phyloP scores from a whole-genome alignment of 768 basidiomycete species.

The Hydnum rufescens region DNA sequence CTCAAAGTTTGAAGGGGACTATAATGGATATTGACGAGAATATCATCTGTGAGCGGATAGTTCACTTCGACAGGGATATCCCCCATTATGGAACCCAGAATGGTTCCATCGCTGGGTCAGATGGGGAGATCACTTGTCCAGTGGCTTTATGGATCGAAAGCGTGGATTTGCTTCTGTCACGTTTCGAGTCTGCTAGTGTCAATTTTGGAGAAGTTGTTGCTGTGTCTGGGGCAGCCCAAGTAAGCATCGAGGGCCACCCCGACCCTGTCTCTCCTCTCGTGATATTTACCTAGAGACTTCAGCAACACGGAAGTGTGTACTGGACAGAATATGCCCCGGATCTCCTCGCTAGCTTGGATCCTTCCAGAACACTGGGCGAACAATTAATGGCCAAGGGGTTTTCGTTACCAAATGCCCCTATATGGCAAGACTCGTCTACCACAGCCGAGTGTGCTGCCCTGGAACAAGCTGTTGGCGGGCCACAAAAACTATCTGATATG shows the following conservation, averaged over 20 bases:
- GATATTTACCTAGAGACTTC: background rate
- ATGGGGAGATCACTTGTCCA: conserved; percentile 60
- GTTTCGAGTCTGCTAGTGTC: conserved; percentile 38
- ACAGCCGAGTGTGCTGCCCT: conserved; percentile 49
- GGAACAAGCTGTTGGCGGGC: conserved; percentile 46
- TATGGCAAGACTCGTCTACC: conserved; percentile 87
- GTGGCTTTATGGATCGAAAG: conserved; percentile 76
- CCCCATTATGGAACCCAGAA: conserved; percentile 45
- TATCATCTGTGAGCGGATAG: conserved; percentile 46
- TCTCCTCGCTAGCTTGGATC: conserved; percentile 34
- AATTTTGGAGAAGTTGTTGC: conserved; percentile 37
- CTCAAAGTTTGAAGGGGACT: conserved; percentile 67
- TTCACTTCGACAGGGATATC: conserved; percentile 67
- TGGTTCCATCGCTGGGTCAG: conserved; percentile 45
- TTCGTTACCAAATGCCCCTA: conserved; percentile 46
- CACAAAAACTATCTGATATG: conserved; percentile 48
- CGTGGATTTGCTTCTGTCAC: conserved; percentile 52
- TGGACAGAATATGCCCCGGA: conserved; percentile 42
- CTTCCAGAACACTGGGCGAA: conserved; percentile 28
- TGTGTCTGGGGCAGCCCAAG: conserved; percentile 66
- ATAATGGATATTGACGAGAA: conserved; percentile 36
- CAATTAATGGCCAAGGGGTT: conserved; percentile 48
- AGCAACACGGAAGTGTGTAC: conserved; percentile 81
- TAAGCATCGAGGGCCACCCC: too few species aligned
- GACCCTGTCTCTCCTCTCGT: background rate